These are phyloP conservation scores for Vicia villosa DNA, from an alignment of 306 rosid species.

Conservation along the genomic window DNA sequence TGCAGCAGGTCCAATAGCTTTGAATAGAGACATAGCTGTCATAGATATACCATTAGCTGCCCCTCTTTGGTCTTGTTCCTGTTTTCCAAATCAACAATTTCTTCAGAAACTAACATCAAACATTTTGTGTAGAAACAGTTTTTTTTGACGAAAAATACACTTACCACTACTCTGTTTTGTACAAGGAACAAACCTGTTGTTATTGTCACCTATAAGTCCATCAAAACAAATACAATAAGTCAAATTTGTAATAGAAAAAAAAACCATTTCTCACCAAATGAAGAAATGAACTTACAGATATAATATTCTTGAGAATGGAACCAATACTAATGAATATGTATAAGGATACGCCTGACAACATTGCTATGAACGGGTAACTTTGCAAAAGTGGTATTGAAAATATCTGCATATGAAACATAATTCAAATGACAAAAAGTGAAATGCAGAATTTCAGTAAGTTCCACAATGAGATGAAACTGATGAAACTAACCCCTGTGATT, in stretches of 20 bases:
- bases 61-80: slow-evolving; percentile 89
- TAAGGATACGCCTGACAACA: slow-evolving; percentile 45
- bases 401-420: slow-evolving; percentile 32
- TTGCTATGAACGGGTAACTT: slow-evolving; percentile 48
- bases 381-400: slow-evolving; percentile 49
- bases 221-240: slow-evolving; percentile 6
- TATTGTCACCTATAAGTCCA: slow-evolving; percentile 38
- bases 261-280: background rate
- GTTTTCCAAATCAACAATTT: slow-evolving; percentile 33
- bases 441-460: background rate
- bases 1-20: slow-evolving; percentile 84
- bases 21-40: slow-evolving; percentile 83
- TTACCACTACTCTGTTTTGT: slow-evolving; percentile 88
- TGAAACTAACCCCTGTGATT: slow-evolving; percentile 60
- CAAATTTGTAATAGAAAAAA: background rate
- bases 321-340: slow-evolving; percentile 39
- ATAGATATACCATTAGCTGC: slow-evolving; percentile 89
- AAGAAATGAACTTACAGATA: slow-evolving; percentile 34
- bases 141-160: background rate
- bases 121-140: background rate
- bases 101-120: background rate
- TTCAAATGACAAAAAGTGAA: slow-evolving; percentile 12
- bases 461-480: slow-evolving; percentile 19
- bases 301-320: slow-evolving; percentile 38
- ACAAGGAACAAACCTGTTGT: slow-evolving; percentile 57